A percentile compares a stretch with the other conserved stretches of the same genome.
phyloP scores from a whole-genome alignment of 495 filamentous ascomycete genomes.

The Lichina pygmaea region DNA sequence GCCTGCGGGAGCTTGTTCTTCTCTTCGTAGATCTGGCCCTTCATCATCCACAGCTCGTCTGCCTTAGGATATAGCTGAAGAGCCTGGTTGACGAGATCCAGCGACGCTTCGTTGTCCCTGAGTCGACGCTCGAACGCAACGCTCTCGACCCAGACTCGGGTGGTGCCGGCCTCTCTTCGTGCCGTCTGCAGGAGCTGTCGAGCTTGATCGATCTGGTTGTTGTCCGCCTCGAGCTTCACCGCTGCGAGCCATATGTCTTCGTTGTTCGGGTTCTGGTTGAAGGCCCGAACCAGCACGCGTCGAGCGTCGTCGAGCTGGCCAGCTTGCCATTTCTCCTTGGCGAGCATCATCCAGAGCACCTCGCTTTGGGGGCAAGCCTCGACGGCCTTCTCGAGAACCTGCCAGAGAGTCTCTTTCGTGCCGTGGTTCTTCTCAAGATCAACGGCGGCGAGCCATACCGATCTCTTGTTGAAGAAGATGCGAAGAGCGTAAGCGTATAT shows the following conservation, averaged over 20 bases:
- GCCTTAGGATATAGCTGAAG: slow-evolving; percentile 67
- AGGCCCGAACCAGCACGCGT: slow-evolving; percentile 56
- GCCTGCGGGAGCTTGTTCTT: slow-evolving; percentile 55
- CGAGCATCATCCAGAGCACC: slow-evolving; percentile 85
- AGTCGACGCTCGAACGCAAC: slow-evolving; percentile 75
- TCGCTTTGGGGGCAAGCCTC: slow-evolving; percentile 77
- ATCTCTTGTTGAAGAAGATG: slow-evolving; percentile 59
- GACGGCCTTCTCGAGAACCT: slow-evolving; percentile 73
- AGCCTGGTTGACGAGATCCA: slow-evolving; percentile 69
- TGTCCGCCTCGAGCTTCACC: slow-evolving; percentile 83
- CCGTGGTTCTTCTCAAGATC: slow-evolving; percentile 84
- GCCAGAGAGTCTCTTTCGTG: slow-evolving; percentile 54
- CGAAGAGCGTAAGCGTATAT: slow-evolving; percentile 80
- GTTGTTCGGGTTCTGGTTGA: slow-evolving; percentile 80
- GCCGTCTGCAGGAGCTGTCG: slow-evolving; percentile 55
- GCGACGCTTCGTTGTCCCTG: slow-evolving; percentile 46
- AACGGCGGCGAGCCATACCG: slow-evolving; percentile 66
- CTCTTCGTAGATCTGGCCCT: slow-evolving; percentile 85
- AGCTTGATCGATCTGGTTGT: slow-evolving; percentile 51
- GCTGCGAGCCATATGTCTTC: slow-evolving; percentile 94
- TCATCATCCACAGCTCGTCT: slow-evolving; percentile 93
- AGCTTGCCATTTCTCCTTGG: slow-evolving; percentile 74
- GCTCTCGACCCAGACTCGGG: slow-evolving; percentile 88
- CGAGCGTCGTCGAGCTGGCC: slow-evolving; percentile 69
- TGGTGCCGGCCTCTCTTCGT: slow-evolving; percentile 64